Evolutionary conservation across 1,139 yeast species (phyloP), one percentile per base, ranked within the genome.

Genomic region (Diutina rugosa): DNA sequence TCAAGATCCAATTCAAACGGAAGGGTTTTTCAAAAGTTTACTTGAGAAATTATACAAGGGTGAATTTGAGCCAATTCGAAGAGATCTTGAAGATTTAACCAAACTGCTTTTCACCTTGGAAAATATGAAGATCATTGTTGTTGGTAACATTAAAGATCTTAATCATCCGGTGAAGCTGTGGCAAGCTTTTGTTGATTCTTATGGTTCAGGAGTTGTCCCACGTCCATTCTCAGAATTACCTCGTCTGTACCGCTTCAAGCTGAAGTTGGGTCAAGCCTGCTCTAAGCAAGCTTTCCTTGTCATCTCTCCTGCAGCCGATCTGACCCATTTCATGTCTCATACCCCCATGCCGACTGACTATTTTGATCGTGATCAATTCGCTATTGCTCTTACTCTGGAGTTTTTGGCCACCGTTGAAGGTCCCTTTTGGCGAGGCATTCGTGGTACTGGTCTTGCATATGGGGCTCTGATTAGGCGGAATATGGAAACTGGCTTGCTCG

Each of bases 391-490:
- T 26, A 90, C 93, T 7, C 78, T 87, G 10, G 91, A 87, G 58
- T 87, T 85, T 64, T 74, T 95, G 59, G 86, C 85, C 62, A 87
- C 91, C 35, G 90, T 90, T 29, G 99, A 95, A 69, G 99, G 99
- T 1, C 98, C 99, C 46, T 85, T 93, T 62, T 93, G 99, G 98
- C 81, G 90, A 65, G 96, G 95, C 55, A 88, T 95, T 48, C 81
- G 99, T 70, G 99, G 99, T 47, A 81, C 91, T 1, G 99, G 99
- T 1, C 75, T 90, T 56, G 98, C 98, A 0, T 95, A 95, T 68
- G 97, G 97, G 41, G 95, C 93, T 1, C 58, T 58, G 53, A 76
- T 90, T 60, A 67, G 76, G 38, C 74, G 82, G 56, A 78, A 78
- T 61, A 66, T 81, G 18, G 97, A 90, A 62, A 73, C 81, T 45